Conservation (phyloP, 441 rosid species). For the Euphorbia schlechtendalii region DNA sequence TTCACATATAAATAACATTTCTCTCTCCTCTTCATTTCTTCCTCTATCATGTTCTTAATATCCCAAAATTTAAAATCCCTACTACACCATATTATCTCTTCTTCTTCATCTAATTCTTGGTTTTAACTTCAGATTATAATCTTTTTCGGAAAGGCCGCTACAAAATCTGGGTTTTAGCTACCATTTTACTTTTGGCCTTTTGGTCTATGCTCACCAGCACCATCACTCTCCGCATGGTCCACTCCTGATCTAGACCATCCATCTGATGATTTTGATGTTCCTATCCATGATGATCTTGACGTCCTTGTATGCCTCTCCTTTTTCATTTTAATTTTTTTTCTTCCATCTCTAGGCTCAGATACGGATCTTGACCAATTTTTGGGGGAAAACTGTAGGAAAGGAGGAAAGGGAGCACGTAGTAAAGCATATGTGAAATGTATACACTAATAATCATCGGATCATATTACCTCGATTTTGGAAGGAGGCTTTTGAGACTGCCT, state of each 20-base stretch:
- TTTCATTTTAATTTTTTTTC: not conserved
- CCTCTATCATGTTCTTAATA: no score
- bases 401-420: slow-evolving; percentile 94
- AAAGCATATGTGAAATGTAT: slow-evolving; percentile 94
- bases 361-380: slow-evolving; percentile 10
- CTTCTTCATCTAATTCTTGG: no score
- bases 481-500: slow-evolving; percentile 89
- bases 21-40: no score
- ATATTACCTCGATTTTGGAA: slow-evolving; percentile 82
- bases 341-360: not conserved
- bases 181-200: slow-evolving; percentile 71
- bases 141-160: slow-evolving; percentile 69
- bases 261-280: no score
- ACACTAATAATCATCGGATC: slow-evolving; percentile 71
- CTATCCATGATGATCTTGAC: slow-evolving; percentile 64
- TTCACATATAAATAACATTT: no score
- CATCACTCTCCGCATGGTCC: slow-evolving; percentile 89
- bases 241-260: slow-evolving; percentile 63
- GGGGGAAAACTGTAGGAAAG: slow-evolving; percentile 47
- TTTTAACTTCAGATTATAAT: no score
- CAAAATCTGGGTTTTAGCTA: slow-evolving; percentile 87
- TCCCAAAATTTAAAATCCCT: no score
- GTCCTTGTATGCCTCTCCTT: slow-evolving; percentile 69
- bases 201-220: slow-evolving; percentile 98
- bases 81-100: no score